phyloP scores from a whole-genome alignment of 1,284 basidiomycete genomes.

The Tilletia indica region DNA sequence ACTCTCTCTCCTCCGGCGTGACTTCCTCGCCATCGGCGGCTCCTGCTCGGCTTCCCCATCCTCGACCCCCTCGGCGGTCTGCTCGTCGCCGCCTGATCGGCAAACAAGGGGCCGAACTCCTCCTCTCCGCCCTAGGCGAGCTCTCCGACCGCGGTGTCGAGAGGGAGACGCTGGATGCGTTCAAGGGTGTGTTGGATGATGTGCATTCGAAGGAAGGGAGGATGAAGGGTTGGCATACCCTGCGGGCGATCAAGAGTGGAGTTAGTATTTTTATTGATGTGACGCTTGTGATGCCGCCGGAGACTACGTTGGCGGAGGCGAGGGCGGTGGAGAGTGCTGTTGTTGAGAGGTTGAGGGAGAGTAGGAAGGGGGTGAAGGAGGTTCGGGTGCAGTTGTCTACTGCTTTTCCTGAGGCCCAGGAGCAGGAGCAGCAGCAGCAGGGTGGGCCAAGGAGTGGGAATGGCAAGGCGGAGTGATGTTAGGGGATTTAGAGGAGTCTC shows the following conservation, averaged over 20 bases:
- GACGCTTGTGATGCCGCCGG: conserved; percentile 35
- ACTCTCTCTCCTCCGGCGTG: conserved; percentile 60
- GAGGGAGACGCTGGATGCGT: conserved; percentile 61
- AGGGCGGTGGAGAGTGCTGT: conserved; percentile 34
- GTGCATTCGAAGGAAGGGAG: neutral
- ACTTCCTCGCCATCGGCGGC: conserved; percentile 60
- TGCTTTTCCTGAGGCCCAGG: neutral
- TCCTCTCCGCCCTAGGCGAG: conserved; percentile 74
- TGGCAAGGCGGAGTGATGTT: neutral
- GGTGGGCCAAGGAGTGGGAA: neutral
- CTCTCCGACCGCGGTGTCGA: conserved; percentile 81
- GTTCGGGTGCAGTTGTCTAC: conserved; percentile 31
- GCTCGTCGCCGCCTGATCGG: conserved; percentile 86
- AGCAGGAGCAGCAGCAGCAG: neutral
- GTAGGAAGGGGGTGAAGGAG: conserved; percentile 40
- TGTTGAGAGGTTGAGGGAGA: conserved; percentile 25
- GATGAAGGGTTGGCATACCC: conserved; percentile 32
- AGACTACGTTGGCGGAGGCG: conserved; percentile 33
- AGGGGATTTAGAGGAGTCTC: neutral
- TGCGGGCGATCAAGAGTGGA: conserved; percentile 44
- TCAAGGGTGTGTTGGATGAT: conserved; percentile 30
- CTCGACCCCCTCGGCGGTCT: conserved; percentile 92
- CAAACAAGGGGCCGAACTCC: conserved; percentile 73
- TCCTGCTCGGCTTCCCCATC: conserved; percentile 78
- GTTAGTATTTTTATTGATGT: conserved; percentile 48